Evolutionary conservation across 192 early-diverging fungal genomes (phyloP), one percentile per base, ranked within the genome.

Genomic region (Gigaspora rosea): DNA sequence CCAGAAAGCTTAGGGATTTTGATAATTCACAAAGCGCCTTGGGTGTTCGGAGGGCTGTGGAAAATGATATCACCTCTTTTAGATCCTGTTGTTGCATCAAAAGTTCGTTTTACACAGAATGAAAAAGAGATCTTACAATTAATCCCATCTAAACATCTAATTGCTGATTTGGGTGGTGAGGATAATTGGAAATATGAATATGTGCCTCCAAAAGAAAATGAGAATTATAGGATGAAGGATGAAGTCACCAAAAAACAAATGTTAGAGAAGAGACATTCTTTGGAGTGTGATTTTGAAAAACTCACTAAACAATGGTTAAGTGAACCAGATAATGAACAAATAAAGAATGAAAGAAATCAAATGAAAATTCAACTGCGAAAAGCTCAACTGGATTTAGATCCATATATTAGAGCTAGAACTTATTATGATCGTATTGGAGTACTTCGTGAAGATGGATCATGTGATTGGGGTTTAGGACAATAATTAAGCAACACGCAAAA

Each of bases 1-100:
- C 96, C 96, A 2, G 96, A 97, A 79, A 91, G 88, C 16, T 87
- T 97, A 7, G 96, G 94, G 49, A 80, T 87, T 8, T 89, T 90
- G 51, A 85, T 96, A 9, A 90, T 97, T 52, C 93, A 96, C 80
- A 89, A 91, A 70, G 94, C 95, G 1, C 94, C 95, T 35, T 97
- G 94, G 91, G 86, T 97, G 49, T 97, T 97, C 80, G 85, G 89
- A 73, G 90, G 89, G 62, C 84, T 94, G 65, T 97, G 96, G 96
- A 88, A 88, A 59, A 78, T 96, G 57, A 92, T 97, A 74, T 83
- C 89, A 58, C 92, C 93, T 46, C 82, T 95, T 76, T 85, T 97
- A 12, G 96, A 97, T 78, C 94, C 96, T 35, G 93, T 96, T 16
- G 96, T 97, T 2, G 95, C 90, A 41, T 84, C 86, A 54, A 97